Evolutionary conservation across 257 asterid genomes (phyloP).

Genomic region (Fraxinus cuspidata): DNA sequence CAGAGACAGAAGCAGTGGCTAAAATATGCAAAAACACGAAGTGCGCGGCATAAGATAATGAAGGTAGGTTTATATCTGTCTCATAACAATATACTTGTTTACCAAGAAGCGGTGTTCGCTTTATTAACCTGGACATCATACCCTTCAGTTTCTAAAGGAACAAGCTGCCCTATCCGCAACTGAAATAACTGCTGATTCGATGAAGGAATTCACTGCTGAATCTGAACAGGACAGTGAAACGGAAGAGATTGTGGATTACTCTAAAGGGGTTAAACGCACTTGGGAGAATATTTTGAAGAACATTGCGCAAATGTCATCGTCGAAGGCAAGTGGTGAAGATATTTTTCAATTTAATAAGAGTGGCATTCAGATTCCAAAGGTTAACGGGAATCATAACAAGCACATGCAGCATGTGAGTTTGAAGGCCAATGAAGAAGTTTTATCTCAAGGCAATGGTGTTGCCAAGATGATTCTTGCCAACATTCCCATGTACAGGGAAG

Average conservation of each 20-base stretch:
- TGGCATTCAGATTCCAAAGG: slow-evolving; percentile 41
- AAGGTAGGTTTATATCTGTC: slow-evolving; percentile 54
- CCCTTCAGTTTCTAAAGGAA: slow-evolving; percentile 80
- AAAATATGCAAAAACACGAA: slow-evolving; percentile 92
- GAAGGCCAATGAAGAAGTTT: slow-evolving; percentile 64
- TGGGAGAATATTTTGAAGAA: slow-evolving; percentile 65
- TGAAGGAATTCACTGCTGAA: slow-evolving; percentile 68
- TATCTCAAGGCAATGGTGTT: slow-evolving; percentile 81
- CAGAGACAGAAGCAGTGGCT: slow-evolving; percentile 95
- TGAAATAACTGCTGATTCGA: slow-evolving; percentile 78
- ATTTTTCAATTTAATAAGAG: slow-evolving; percentile 38
- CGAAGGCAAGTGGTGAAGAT: slow-evolving; percentile 35
- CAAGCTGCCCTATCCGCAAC: slow-evolving; percentile 85
- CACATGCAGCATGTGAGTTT: slow-evolving; percentile 68
- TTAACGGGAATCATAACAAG: slow-evolving; percentile 76
- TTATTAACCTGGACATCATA: slow-evolving; percentile 22
- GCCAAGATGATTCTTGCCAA: slow-evolving; percentile 39
- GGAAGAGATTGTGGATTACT: slow-evolving; percentile 51
- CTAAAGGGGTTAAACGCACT: slow-evolving; percentile 52
- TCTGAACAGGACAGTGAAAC: slow-evolving; percentile 54
- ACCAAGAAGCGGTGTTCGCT: neutral
- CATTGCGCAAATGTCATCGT: slow-evolving; percentile 44
- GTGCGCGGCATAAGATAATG: slow-evolving; percentile 94
- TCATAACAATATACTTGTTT: neutral
- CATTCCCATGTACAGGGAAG: slow-evolving; percentile 70